phyloP scores from a whole-genome alignment of 139 green algal genomes.

The Picochlorum sp. region DNA sequence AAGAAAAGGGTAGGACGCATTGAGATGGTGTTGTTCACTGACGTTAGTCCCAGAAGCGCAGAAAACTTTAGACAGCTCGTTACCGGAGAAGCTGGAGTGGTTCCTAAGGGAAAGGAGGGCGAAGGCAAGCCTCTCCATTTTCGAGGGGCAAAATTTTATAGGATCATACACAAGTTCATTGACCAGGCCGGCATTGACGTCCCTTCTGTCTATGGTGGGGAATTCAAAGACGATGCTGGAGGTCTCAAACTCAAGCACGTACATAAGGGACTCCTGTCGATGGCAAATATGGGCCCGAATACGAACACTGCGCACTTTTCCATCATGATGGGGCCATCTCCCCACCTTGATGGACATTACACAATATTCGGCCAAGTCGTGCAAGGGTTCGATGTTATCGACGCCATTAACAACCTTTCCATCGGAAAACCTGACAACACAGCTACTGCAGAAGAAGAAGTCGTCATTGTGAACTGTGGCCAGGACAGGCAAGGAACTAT shows the following conservation, averaged over 20 bases:
- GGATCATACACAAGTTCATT: slow-evolving; percentile 51
- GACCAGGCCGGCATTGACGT: slow-evolving; percentile 36
- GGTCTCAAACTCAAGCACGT: slow-evolving; percentile 65
- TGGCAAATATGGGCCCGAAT: slow-evolving; percentile 63
- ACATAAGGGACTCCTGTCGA: slow-evolving; percentile 50
- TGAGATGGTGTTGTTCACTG: slow-evolving; percentile 33
- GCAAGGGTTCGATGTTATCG: slow-evolving; percentile 20
- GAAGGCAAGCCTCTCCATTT: not conserved
- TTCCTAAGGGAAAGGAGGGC: slow-evolving; percentile 4
- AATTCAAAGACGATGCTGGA: slow-evolving; percentile 46
- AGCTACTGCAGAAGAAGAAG: slow-evolving; percentile 20
- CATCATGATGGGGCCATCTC: slow-evolving; percentile 64
- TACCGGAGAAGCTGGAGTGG: slow-evolving; percentile 8
- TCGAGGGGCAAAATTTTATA: slow-evolving; percentile 26
- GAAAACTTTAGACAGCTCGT: slow-evolving; percentile 46
- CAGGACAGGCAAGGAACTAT: slow-evolving; percentile 27
- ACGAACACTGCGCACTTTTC: slow-evolving; percentile 67
- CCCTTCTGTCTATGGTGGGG: slow-evolving; percentile 37
- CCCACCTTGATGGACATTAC: slow-evolving; percentile 59
- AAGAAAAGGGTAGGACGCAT: slow-evolving; percentile 23
- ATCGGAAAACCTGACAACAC: slow-evolving; percentile 36
- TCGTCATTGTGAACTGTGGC: slow-evolving; percentile 25
- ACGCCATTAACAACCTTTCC: slow-evolving; percentile 28
- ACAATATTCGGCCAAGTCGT: slow-evolving; percentile 58
- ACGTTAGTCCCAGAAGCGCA: slow-evolving; percentile 25